Base-by-base conservation (phyloP, 1,284 basidiomycete genomes). In the Boletus smithii region DNA sequence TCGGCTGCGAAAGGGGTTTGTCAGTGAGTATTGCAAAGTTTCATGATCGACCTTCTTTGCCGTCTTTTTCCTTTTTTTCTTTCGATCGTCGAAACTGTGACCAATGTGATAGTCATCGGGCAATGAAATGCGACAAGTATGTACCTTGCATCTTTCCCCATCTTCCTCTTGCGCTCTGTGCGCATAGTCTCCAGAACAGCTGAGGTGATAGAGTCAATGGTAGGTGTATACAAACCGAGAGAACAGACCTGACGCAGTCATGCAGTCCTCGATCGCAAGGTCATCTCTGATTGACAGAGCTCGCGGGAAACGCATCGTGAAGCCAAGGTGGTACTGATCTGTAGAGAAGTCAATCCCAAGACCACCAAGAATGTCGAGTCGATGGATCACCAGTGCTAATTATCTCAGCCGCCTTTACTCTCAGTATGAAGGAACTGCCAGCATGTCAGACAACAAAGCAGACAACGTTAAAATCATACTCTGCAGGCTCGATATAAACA, bases 351-450 rank as follows among this genome's bases (percentile, higher is more conserved):
- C 8, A 49, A 35, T 26, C 17, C 23, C 17, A 27, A 13, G 31
- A 30, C 24, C 8, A 33, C 44, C n/a, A 29, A 16, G 23, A 8
- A n/a, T 11, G 3, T 26, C 10, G 33, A 20, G 34, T 26, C n/a
- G 23, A 38, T 24, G 3, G 38, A 71, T 55, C 47, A 84, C 91
- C 85, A 16, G 88, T 79, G 10, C 75, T 70, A 2, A 81, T 81
- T 44, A 97, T 88, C 62, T 95, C 92, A 0, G 92, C 88, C 0
- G 90, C 94, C 66, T 97, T 97, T 47, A 97, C 80, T 57, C 88
- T 88, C 53, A 97, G 56, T 27, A 97, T 86, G 66, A 93, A 92
- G 0, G 89, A 91, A 50, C 90, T 91, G 46, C 5, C 24, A 34
- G 24, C 14, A 22, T 40, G 48, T 56, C 37, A 47, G 47, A 40